Base-by-base conservation (phyloP, 352 stramenopile genomes). In the Phytophthora tentaculata region DNA sequence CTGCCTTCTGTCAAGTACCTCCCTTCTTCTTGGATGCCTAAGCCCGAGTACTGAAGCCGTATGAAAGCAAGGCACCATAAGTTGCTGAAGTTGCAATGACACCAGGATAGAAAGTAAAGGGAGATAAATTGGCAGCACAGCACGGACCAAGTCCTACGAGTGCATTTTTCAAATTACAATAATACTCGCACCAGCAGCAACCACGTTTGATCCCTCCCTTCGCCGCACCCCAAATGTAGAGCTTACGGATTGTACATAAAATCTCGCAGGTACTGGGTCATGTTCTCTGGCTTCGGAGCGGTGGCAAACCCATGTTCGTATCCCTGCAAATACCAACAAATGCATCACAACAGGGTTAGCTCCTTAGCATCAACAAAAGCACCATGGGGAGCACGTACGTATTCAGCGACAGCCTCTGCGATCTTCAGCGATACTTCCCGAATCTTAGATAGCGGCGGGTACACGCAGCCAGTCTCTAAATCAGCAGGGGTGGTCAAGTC, bases 361-460 rank as follows among this genome's bases (percentile, higher is more conserved):
- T 61, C 6, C 5, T 19, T 0, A 2, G 20, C 8, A 50, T 10
- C 19, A 37, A 5, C 20, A 26, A 14, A 35, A 22, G n/a, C 16
- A 57, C 10, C 19, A 48, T 47, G 1, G 35, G 4, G 12, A 43
- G 17, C 22, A 67, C 60, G 41, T 67, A 67, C 59, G 62, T 93
- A 94, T 71, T 94, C 80, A 9, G 96, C 91, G 10, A 98, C 94
- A 48, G 93, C 94, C 17, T 93, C 81, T 7, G 94, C 97, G 48
- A 99, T 96, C 53, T 92, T 85, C n/a, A 98, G 85, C 48, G 94
- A 98, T 12, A 98, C 94, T 51, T 94, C 79, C 35, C 97, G 90
- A 70, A 99, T 99, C 5, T 72, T 79, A 17, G 77, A 90, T n/a
- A 99, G 76, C 32, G 88, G 88, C 12, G 96, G 96, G 74, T 98